A percentile compares a stretch with the other conserved stretches of the same genome.
Conservation (phyloP, 2,329 filamentous ascomycete species). For the Pseudocercospora eumusae region DNA sequence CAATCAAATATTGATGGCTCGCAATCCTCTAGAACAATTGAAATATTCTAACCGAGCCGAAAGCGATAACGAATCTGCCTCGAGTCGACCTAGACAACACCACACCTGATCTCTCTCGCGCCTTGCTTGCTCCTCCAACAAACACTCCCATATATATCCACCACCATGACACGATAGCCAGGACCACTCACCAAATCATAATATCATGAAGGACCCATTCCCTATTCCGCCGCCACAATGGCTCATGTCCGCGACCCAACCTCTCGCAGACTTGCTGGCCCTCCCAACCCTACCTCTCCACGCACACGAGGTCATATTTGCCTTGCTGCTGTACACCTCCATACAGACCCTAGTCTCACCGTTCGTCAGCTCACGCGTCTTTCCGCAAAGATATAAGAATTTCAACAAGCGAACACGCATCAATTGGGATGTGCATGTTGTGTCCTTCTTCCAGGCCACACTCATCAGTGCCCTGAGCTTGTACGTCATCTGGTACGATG, state of each 20-base stretch:
- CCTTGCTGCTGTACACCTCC: slow-evolving; percentile 67
- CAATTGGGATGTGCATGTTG: slow-evolving; percentile 85
- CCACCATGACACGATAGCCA: slow-evolving; percentile 24
- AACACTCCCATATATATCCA: neutral
- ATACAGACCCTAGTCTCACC: slow-evolving; percentile 70
- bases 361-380: slow-evolving; percentile 61
- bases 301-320: slow-evolving; percentile 71
- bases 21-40: no score
- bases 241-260: slow-evolving; percentile 59
- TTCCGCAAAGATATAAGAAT: slow-evolving; percentile 63
- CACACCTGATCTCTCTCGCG: slow-evolving; percentile 8
- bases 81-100: neutral
- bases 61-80: slow-evolving; percentile 20
- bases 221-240: slow-evolving; percentile 60
- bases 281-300: slow-evolving; percentile 72
- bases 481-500: slow-evolving; percentile 69
- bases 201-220: slow-evolving; percentile 73
- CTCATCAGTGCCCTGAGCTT: slow-evolving; percentile 73
- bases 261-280: slow-evolving; percentile 62
- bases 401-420: slow-evolving; percentile 66
- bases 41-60: slow-evolving; percentile 7
- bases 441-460: slow-evolving; percentile 75
- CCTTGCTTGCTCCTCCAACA: neutral
- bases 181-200: slow-evolving; percentile 9
- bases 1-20: slow-evolving; percentile 1